Percentiles rank a stretch among this genome's conserved stretches.
These are phyloP conservation scores for Otatea glauca DNA, from an alignment of 176 grass and related monocot species.

Conservation along the genomic window DNA sequence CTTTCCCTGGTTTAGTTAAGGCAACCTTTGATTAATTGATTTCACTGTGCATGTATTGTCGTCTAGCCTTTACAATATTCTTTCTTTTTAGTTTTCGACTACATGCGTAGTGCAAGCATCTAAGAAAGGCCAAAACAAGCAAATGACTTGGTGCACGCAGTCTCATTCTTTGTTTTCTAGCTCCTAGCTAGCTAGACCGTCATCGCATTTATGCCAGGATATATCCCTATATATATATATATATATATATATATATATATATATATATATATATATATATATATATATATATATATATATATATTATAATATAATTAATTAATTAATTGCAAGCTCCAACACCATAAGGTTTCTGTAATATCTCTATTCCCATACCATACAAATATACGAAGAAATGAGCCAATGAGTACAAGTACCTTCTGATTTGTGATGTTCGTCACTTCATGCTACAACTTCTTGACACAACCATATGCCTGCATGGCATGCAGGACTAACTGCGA, in stretches of 20 bases:
- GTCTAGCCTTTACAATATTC: conserved; percentile 19
- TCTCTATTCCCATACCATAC: neutral
- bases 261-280: no score
- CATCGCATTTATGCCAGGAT: conserved; percentile 20
- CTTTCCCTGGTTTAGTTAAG: neutral
- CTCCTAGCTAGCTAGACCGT: conserved; percentile 2
- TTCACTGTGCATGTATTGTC: conserved; percentile 28
- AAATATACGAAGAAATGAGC: conserved; percentile 6
- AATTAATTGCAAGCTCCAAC: conserved; percentile 5
- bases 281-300: no score
- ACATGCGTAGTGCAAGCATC: conserved; percentile 36
- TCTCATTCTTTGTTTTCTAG: conserved; percentile 5
- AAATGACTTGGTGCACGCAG: neutral
- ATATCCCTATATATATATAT: conserved; percentile 3
- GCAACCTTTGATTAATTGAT: conserved; percentile 19
- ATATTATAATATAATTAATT: no score
- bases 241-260: no score
- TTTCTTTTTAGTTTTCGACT: conserved; percentile 41
- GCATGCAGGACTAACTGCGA: conserved; percentile 46
- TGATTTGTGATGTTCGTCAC: conserved; percentile 11
- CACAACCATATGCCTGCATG: conserved; percentile 35
- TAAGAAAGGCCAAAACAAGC: conserved; percentile 12
- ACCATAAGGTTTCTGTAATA: conserved; percentile 16
- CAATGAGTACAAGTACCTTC: conserved; percentile 32
- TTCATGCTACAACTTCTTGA: conserved; percentile 1